Conservation (phyloP, 140 eudicot species). For the Stevia rebaudiana region DNA sequence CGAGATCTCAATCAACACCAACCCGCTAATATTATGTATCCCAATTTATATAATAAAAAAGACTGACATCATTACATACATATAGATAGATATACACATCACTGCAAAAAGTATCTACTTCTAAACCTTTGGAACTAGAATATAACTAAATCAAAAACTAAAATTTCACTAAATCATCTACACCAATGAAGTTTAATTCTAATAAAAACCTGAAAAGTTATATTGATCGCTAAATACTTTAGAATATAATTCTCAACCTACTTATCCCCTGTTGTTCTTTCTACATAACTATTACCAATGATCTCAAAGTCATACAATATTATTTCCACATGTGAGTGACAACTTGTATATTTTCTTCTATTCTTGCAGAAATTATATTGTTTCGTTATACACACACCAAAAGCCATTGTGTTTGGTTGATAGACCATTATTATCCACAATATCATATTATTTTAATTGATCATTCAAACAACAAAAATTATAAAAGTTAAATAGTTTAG, state of each 20-base stretch:
- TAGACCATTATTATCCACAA: background rate
- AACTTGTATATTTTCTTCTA: background rate
- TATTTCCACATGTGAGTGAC: background rate
- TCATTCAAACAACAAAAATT: background rate
- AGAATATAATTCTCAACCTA: background rate
- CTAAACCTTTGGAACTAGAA: background rate
- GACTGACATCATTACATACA: no score
- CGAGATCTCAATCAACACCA: background rate
- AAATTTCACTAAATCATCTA: background rate
- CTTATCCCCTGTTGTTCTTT: background rate
- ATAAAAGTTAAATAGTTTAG: background rate
- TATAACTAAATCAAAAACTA: background rate
- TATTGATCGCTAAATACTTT: background rate
- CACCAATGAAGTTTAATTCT: background rate
- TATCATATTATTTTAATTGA: background rate
- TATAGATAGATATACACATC: background rate
- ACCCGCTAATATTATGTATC: no score
- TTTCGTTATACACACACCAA: background rate
- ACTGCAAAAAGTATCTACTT: background rate
- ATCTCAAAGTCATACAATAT: background rate
- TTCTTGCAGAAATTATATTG: background rate
- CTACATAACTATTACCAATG: background rate
- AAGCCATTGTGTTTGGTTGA: background rate
- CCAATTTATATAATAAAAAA: no score
- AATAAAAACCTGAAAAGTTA: background rate